Base-by-base conservation (phyloP, 2,329 filamentous ascomycete genomes). In the Fusarium irregulare region DNA sequence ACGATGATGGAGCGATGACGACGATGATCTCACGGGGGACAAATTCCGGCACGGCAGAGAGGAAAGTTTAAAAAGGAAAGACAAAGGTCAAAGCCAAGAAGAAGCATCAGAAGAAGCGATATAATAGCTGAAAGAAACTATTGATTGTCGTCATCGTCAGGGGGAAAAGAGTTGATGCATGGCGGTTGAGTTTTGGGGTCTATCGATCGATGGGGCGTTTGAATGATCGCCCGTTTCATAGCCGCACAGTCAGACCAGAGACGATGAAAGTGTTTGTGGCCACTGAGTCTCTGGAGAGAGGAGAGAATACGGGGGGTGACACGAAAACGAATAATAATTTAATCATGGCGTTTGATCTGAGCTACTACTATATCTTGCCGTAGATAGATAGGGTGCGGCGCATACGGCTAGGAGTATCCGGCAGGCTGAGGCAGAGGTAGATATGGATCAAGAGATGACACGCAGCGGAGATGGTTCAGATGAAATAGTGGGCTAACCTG, bases 1-100 rank as follows among this genome's bases (percentile, higher is more conserved):
- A 21, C 32, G 51, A 53, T 65, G 63, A 66, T 60, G 25, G 34
- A 44, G 42, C 25, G 21, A 64, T 69, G 47, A 69, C 65, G 66
- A 70, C 45, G 51, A 60, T 58, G 45, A 46, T 53, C 46, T 56
- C 60, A 48, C 55, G 44, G 54, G 54, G 56, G 45, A 45, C 23
- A 45, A 48, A 46, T 41, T 51, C 49, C 49, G 49, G n/a, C 34
- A 41, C n/a, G 48, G 51, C 28, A 21, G 41, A 37, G 40, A 28
- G 41, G 30, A 12, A 46, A 46, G 56, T 16, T 30, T 16, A 59
- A 45, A 30, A 25, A 53, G 30, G n/a, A 10, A 48, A 27, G 16
- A 37, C 21, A 50, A 40, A 20, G 21, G 6, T 51, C 21, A 40
- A 47, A 37, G 28, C 21, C n/a, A 34, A 47, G 14, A 34, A 47